Evolutionary conservation across 345 rosid genomes (phyloP), one percentile per base, ranked within the genome.

Genomic region (Populus deltoides): DNA sequence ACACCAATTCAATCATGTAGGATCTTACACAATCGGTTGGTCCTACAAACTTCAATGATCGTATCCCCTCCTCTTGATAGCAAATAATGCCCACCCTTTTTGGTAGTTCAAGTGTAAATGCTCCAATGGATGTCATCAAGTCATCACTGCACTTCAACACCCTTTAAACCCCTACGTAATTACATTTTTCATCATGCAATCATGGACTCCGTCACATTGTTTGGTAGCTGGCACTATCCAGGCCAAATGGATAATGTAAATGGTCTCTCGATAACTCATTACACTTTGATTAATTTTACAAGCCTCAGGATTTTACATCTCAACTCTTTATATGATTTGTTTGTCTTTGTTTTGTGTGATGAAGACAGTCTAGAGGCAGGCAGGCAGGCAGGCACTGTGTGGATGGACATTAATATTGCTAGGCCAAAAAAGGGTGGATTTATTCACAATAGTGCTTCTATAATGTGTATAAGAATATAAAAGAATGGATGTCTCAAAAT

Each of bases 401-500:
- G 43, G 43, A 66, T 75, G 71, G 72, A 69, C 67, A 73, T 76
- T 2, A 7, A 66, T 1, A 31, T 17, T 22, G 20, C 31, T 27
- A 38, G 68, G 70, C 72, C 55, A 79, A 68, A 78, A 57, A 39
- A 27, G 66, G 61, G 70, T 79, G 69, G 75, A 78, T 70, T 61
- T 75, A 18, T 78, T 79, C 69, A 70, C 59, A 51, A 49, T 72
- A 83, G 62, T 80, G 76, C 83, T 80, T 86, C 86, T 81, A 72
- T 62, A 67, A 47, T 66, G 39, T 43, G 66, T 77, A 76, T 47
- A 78, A 51, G 27, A 77, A 72, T 63, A 76, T 75, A 80, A 86
- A 86, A 85, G 86, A 86, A 82, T 83, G 74, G 16, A 80, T 53
- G 59, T 80, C 66, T 76, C 59, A 76, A 81, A 8, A 68, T 65